Evolutionary conservation across 106 monocot species (phyloP).

Genomic region (Dioscorea zingiberensis): DNA sequence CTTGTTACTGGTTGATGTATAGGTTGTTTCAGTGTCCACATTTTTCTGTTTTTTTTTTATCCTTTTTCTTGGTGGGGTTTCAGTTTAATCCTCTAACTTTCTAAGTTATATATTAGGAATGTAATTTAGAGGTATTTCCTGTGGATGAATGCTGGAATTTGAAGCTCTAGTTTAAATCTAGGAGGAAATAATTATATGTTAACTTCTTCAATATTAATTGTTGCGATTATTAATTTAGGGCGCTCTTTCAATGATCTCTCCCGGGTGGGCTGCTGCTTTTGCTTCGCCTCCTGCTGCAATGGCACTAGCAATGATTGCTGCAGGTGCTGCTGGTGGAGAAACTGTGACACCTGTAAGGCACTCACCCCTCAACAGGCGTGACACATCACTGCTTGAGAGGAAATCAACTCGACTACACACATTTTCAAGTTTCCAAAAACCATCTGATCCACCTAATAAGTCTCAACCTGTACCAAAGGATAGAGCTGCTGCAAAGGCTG

Average conservation of each 20-base stretch:
- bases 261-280: conserved; percentile 99
- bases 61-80: no score
- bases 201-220: no score
- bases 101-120: no score
- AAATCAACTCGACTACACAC: conserved; percentile 53
- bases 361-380: conserved; percentile 50
- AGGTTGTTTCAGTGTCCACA: no score
- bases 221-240: conserved; percentile 28
- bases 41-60: no score
- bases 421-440: conserved; percentile 82
- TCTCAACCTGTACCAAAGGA: conserved; percentile 62
- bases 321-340: conserved; percentile 85
- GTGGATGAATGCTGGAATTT: no score
- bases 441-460: conserved; percentile 46
- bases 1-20: no score
- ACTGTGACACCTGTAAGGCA: conserved; percentile 40
- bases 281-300: conserved; percentile 98
- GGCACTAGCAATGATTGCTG: conserved; percentile 99
- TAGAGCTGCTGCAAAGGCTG: conserved; percentile 85
- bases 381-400: conserved; percentile 63
- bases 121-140: no score
- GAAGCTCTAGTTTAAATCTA: no score
- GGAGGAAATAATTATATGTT: no score
- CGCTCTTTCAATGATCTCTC: conserved; percentile 87
- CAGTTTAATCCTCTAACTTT: no score